These are phyloP conservation scores for Penicillium occitanis DNA, from an alignment of 2,329 filamentous ascomycete species.

Conservation along the genomic window DNA sequence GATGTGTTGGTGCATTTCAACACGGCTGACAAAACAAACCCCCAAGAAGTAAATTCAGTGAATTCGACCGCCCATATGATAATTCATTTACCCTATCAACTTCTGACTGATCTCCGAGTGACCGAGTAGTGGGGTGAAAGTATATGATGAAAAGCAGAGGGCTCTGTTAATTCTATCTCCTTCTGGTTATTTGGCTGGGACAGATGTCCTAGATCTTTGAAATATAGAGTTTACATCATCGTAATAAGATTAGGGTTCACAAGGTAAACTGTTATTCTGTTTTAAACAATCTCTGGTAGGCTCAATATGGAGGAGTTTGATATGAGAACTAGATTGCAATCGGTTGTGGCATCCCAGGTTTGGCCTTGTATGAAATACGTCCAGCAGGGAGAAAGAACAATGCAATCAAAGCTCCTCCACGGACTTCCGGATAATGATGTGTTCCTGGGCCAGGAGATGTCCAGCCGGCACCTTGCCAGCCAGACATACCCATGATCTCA, in stretches of 20 bases:
- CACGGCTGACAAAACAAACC: too few relatives aligned
- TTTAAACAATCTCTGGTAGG: neutral
- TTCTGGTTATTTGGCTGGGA: neutral
- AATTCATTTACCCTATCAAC: neutral
- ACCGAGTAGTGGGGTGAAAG: neutral
- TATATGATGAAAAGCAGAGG: neutral
- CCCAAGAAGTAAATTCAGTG: neutral
- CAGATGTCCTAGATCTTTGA: neutral
- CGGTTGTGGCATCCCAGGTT: neutral
- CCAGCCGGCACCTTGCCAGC: neutral
- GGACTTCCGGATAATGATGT: neutral
- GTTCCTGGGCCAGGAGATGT: neutral
- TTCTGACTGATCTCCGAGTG: neutral
- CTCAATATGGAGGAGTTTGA: neutral
- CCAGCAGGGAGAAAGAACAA: neutral
- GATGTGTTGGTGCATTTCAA: too few relatives aligned
- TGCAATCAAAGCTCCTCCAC: neutral
- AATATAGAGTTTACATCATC: neutral
- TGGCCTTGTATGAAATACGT: neutral
- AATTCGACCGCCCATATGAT: neutral
- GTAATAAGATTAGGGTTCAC: neutral
- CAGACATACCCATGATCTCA: neutral
- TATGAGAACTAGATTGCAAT: neutral
- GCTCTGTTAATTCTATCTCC: neutral
- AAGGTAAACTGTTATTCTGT: neutral